These are phyloP conservation scores for Allium cepa DNA, from an alignment of 106 monocot species.

Conservation along the genomic window DNA sequence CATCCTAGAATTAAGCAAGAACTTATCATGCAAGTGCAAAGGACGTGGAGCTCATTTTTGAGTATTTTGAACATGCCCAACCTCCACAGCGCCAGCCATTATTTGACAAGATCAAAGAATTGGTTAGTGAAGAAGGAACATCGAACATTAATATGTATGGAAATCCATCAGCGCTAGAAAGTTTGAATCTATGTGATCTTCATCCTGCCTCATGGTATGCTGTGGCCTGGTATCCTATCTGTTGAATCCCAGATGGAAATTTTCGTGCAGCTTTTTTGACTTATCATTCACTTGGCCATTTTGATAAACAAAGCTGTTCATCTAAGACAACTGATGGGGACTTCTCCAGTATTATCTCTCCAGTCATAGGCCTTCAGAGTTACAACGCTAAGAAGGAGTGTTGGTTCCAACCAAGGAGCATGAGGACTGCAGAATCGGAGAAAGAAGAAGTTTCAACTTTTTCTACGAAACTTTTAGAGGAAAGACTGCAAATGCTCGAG, in stretches of 20 bases:
- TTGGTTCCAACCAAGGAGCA: constrained; percentile 38
- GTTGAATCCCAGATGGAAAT: constrained; percentile 77
- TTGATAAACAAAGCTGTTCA: constrained; percentile 22
- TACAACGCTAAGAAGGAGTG: constrained; percentile 81
- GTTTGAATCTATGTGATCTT: constrained; percentile 38
- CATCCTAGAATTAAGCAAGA: too few relatives aligned
- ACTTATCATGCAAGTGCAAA: constrained; percentile 18
- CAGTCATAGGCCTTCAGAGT: constrained; percentile 74
- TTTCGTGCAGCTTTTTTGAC: constrained; percentile 88
- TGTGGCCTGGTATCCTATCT: constrained; percentile 94
- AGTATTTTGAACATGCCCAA: constrained; percentile 83
- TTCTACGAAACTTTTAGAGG: constrained; percentile 22
- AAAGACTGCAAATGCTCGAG: constrained; percentile 42
- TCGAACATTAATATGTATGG: constrained; percentile 42
- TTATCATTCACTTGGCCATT: constrained; percentile 78
- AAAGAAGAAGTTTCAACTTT: not conserved
- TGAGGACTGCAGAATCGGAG: not conserved
- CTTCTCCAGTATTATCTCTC: constrained; percentile 25
- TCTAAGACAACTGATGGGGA: not conserved
- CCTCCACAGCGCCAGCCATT: constrained; percentile 53
- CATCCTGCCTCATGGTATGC: constrained; percentile 92
- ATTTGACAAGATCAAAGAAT: constrained; percentile 79
- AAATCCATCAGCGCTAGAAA: constrained; percentile 44
- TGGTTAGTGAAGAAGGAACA: constrained; percentile 27
- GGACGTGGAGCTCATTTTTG: constrained; percentile 68